Base-by-base conservation (phyloP, 495 filamentous ascomycete species). In the Trichoderma erinaceum region DNA sequence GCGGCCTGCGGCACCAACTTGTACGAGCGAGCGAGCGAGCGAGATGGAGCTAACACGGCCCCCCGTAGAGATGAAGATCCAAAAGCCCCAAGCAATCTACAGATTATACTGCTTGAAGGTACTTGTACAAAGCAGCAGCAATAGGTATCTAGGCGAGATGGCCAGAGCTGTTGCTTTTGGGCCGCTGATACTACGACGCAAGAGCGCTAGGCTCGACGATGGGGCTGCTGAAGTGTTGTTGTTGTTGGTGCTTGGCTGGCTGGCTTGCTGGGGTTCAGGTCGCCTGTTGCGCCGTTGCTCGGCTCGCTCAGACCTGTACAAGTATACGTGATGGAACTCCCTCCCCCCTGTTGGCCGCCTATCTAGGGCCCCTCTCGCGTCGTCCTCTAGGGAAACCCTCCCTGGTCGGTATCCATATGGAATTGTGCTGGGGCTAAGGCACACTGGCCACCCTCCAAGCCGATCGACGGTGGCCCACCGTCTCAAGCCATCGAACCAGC, bases 401-500 rank as follows among this genome's bases (percentile, higher is more conserved):
- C 35, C 35, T 38, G 7, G 35, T 29, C 29, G 29, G 29, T 38
- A 38, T 38, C 35, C 35, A 38, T 38, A 15, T 61, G 23, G n/a
- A 27, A 32, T 18, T 32, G 29, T 61, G 56, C 56, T 61, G 48
- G 46, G 48, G 18, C 56, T 13, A 61, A 15, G 56, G 25, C 12
- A 38, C 35, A 38, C 27, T 29, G 56, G 56, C 56, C 56, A 29
- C 56, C 56, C 56, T 61, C 56, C 56, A 61, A 61, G 56, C 56
- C 56, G 56, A 61, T 61, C 56, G 56, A 61, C 56, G 56, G 56
- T 25, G 56, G 27, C 56, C 56, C 56, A 61, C 56, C 56, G 29
- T 61, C 56, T 61, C 56, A 61, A 61, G 56, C 56, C 56, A 61
- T 61, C 56, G 56, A 27, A 61, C 25, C 56, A 61, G 56, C 27